Conservation (phyloP, 306 rosid species). For the Leucaena leucocephala region DNA sequence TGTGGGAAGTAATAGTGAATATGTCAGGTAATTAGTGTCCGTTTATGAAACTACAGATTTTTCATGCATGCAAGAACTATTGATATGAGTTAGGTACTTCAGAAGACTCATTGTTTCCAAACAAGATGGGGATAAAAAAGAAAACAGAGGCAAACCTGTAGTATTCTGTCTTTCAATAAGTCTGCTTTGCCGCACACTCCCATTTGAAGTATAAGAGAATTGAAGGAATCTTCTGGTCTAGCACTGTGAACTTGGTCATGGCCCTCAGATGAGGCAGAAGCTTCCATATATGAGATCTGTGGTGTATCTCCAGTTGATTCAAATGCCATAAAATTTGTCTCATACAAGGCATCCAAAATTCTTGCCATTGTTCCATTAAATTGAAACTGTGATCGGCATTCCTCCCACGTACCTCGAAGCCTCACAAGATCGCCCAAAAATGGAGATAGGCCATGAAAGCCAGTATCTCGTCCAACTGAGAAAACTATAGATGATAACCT, state of each 20-base stretch:
- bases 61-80: not conserved
- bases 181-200: not conserved
- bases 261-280: not conserved
- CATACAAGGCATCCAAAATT: not conserved
- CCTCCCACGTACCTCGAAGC: conserved; percentile 28
- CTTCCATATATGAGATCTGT: not conserved
- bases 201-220: conserved; percentile 23
- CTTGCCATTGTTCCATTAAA: not conserved
- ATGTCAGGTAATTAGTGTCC: not conserved
- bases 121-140: no score
- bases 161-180: conserved; percentile 14
- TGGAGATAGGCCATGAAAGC: conserved; percentile 2
- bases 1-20: no score
- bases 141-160: conserved; percentile 5
- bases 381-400: not conserved
- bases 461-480: not conserved
- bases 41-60: not conserved
- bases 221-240: not conserved
- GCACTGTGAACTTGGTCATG: not conserved
- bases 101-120: not conserved
- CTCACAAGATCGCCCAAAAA: not conserved
- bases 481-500: not conserved
- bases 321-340: not conserved
- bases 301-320: not conserved
- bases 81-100: not conserved